A percentile compares a stretch with the other conserved stretches of the same genome.
phyloP scores from a whole-genome alignment of 371 early-diverging fungal genomes.

The Apophysomyces variabilis region DNA sequence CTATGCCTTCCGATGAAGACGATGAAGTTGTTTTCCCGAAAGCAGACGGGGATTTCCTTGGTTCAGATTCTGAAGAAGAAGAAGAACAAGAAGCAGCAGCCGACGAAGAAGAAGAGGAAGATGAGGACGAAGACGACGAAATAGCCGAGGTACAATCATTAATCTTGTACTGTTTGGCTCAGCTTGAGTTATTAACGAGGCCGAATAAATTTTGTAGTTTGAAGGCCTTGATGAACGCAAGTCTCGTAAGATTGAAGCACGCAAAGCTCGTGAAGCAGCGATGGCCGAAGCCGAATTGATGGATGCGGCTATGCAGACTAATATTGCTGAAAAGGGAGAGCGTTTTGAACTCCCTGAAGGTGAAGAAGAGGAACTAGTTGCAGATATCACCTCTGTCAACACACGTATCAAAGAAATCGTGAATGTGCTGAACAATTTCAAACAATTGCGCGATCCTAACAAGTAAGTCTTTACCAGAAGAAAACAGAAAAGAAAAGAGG shows the following conservation, averaged over 20 bases:
- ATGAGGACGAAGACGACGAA: conserved; percentile 25
- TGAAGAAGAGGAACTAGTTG: conserved; percentile 72
- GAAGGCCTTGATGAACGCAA: conserved; percentile 70
- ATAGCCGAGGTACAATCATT: too few species aligned
- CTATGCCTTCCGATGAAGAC: conserved; percentile 34
- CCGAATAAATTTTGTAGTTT: conserved; percentile 19
- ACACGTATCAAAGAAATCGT: conserved; percentile 91
- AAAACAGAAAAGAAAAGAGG: too few species aligned
- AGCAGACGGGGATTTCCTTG: conserved; percentile 57
- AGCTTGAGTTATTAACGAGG: too few species aligned
- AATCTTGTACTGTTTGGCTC: too few species aligned
- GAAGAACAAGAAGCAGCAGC: conserved; percentile 39
- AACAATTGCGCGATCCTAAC: conserved; percentile 76
- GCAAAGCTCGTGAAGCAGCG: conserved; percentile 57
- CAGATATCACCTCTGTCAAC: conserved; percentile 69
- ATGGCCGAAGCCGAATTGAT: conserved; percentile 71
- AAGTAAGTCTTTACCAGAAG: conserved; percentile 34
- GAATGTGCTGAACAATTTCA: conserved; percentile 87
- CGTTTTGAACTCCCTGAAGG: conserved; percentile 73
- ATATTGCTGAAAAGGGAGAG: conserved; percentile 73
- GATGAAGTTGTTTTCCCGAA: conserved; percentile 55
- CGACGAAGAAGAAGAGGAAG: conserved; percentile 29
- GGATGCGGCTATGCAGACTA: conserved; percentile 78
- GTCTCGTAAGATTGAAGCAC: conserved; percentile 71
- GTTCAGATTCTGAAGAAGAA: conserved; percentile 60